Base-by-base conservation (phyloP, 1,139 yeast genomes). In the Blastobotrys apis region DNA sequence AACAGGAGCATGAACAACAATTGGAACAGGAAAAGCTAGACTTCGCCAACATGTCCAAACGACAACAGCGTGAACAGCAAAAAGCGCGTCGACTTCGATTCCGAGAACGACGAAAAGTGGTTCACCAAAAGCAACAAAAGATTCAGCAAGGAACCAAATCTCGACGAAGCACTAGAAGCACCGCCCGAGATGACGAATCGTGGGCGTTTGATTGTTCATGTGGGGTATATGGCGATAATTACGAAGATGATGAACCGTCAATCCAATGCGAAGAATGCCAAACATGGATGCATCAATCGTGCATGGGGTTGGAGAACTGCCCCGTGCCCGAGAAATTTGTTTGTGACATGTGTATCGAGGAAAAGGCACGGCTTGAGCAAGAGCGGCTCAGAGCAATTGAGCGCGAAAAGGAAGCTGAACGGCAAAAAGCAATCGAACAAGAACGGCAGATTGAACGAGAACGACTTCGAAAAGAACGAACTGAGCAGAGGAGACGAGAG, bases 161-260 rank as follows among this genome's bases (percentile, higher is more conserved):
- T 13, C 20, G 40, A 30, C 21, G 43, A 19, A 22, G 30, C 23
- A 41, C 45, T 4, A 31, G 39, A 21, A 36, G 25, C 23, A 19
- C 15, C 10, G 32, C 33, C 6, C 29, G 26, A 13, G 34, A 25
- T 21, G 37, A 43, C 35, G 39, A 49, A 17, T 23, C 38, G 16
- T 69, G 73, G 73, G 54, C 60, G 29, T 69, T 69, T 54, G 72
- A 69, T 45, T 69, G 74, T 47, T 50, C 55, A 30, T 69, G 74
- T 50, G 73, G 73, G 12, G 58, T 60, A 12, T 56, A 58, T 43
- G 70, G 71, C 32, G 60, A 59, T 35, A 68, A 68, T 50, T 67
- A 63, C 49, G 71, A 66, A 38, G 72, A 70, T 8, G 60, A 70
- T 5, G 60, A 54, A 27, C 58, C 62, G 41, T 53, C 64, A 33